These are phyloP conservation scores for Daldinia loculata DNA, from an alignment of 495 filamentous ascomycete species.

Conservation along the genomic window DNA sequence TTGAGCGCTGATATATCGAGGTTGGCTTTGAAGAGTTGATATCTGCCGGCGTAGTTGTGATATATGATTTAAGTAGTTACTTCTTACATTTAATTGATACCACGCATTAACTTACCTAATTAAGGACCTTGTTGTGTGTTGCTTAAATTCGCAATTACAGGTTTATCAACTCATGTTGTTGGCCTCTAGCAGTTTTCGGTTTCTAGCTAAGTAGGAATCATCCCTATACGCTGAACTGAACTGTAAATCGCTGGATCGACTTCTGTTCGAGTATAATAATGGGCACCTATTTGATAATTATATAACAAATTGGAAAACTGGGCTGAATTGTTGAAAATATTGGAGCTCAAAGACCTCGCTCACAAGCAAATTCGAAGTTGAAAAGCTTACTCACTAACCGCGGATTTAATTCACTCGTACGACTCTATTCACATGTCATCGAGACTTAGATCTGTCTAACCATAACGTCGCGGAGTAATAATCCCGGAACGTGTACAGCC, in stretches of 20 bases:
- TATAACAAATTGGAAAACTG: too few relatives aligned
- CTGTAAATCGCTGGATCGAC: too few relatives aligned
- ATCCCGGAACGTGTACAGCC: neutral
- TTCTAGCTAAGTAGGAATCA: too few relatives aligned
- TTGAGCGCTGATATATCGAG: constrained; percentile 61
- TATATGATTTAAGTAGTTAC: neutral
- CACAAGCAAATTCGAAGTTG: neutral
- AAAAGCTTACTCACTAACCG: neutral
- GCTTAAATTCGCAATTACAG: too few relatives aligned
- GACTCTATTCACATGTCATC: neutral
- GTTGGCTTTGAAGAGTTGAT: constrained; percentile 45
- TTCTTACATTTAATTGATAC: neutral
- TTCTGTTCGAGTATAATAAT: too few relatives aligned
- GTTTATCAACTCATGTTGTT: too few relatives aligned
- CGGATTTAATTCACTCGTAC: neutral
- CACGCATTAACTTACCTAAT: too few relatives aligned
- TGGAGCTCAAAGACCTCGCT: neutral
- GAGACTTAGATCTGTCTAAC: neutral
- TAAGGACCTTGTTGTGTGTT: too few relatives aligned
- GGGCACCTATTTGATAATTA: too few relatives aligned
- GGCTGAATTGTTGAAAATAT: neutral
- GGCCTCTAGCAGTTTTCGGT: too few relatives aligned
- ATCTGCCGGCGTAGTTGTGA: neutral
- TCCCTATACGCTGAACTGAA: too few relatives aligned
- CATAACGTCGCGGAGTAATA: neutral